Evolutionary conservation across 106 monocot species (phyloP).

Genomic region (Apostasia shenzhenica): DNA sequence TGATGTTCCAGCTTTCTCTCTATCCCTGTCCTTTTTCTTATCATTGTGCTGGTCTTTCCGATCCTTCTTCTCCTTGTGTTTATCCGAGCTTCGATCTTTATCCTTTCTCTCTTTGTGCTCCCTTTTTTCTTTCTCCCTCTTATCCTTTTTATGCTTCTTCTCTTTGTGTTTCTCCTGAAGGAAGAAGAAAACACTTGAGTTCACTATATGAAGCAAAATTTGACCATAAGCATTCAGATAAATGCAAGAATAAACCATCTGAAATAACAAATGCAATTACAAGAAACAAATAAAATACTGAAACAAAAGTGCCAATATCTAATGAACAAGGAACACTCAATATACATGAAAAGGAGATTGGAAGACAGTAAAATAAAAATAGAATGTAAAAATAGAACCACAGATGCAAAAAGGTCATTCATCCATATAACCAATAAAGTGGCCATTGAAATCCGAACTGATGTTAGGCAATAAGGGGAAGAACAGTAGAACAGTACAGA

Average conservation of each 20-base stretch:
- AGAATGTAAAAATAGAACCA: too few relatives aligned
- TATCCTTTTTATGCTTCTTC: slow-evolving; percentile 55
- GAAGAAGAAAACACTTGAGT: not conserved
- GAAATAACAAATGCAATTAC: too few relatives aligned
- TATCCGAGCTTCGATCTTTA: slow-evolving; percentile 34
- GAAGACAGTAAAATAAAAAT: too few relatives aligned
- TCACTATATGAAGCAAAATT: slow-evolving; percentile 1
- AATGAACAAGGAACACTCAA: too few relatives aligned
- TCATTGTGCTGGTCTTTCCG: slow-evolving; percentile 33
- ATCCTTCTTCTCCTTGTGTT: slow-evolving; percentile 51
- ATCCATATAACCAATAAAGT: too few relatives aligned
- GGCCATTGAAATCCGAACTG: too few relatives aligned
- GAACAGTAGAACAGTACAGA: too few relatives aligned
- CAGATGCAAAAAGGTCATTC: too few relatives aligned
- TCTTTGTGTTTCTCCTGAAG: slow-evolving; percentile 54
- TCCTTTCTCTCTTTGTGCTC: slow-evolving; percentile 34
- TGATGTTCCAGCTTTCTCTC: slow-evolving; percentile 23
- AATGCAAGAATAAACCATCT: not conserved
- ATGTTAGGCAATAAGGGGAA: too few relatives aligned
- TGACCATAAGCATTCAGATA: slow-evolving; percentile 1
- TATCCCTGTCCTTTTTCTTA: slow-evolving; percentile 31
- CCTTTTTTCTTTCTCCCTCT: slow-evolving; percentile 40
- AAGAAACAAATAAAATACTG: too few relatives aligned
- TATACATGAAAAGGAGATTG: too few relatives aligned
- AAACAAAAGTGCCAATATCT: too few relatives aligned